A percentile compares a stretch with the other conserved stretches of the same genome.
Conservation (phyloP, 2,329 filamentous ascomycete species). For the Amylocarpus encephaloides region DNA sequence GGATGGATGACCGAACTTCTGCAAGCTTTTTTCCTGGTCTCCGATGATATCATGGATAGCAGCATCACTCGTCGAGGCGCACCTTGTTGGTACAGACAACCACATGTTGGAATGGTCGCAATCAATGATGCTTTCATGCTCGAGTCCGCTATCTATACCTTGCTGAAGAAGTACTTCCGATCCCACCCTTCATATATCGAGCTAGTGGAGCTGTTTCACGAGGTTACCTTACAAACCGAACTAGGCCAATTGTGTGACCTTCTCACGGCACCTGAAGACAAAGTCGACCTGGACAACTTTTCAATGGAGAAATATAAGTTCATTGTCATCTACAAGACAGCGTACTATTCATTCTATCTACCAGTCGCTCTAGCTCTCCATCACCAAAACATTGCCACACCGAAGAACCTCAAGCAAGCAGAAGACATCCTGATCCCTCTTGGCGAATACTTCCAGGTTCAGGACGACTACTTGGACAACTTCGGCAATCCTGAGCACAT, state of each 20-base stretch:
- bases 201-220: conserved; percentile 92
- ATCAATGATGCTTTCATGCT: conserved; percentile 99
- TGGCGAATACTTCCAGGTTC: conserved; percentile 98
- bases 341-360: conserved; percentile 98
- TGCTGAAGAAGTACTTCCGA: conserved; percentile 92
- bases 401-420: conserved; percentile 81
- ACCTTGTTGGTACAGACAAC: conserved; percentile 93
- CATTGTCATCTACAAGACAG: conserved; percentile 99
- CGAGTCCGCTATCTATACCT: conserved; percentile 80
- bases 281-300: conserved; percentile 91
- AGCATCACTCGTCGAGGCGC: conserved; percentile 90
- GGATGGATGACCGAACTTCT: conserved; percentile 98
- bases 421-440: conserved; percentile 92
- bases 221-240: conserved; percentile 89
- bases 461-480: conserved; percentile 98
- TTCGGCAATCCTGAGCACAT: conserved; percentile 89
- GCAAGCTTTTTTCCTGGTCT: conserved; percentile 97
- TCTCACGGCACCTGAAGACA: conserved; percentile 90
- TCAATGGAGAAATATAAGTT: conserved; percentile 91
- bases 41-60: conserved; percentile 97
- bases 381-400: conserved; percentile 77
- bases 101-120: conserved; percentile 86
- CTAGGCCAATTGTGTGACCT: conserved; percentile 91
- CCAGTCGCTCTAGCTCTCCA: conserved; percentile 87
- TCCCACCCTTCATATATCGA: conserved; percentile 82